Percentiles rank a stretch among this genome's conserved stretches.
phyloP scores from a whole-genome alignment of 202 grass and related monocot species.

The Panicum hallii region DNA sequence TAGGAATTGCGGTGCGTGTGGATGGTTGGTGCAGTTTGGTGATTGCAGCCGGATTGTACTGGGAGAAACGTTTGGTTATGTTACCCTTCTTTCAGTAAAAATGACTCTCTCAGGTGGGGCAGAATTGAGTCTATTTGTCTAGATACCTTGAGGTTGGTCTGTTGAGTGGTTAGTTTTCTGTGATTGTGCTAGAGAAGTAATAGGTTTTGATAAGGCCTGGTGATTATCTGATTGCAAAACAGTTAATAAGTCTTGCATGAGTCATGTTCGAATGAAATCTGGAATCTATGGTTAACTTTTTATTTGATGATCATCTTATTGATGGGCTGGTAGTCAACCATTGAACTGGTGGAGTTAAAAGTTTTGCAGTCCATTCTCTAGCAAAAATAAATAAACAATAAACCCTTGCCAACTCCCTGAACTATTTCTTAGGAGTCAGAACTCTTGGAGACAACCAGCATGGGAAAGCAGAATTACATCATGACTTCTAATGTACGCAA shows the following conservation, averaged over 20 bases:
- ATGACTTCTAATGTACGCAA: background rate
- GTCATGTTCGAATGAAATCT: background rate
- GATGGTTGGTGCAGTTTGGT: constrained; percentile 9
- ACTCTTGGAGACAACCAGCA: background rate
- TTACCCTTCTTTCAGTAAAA: background rate
- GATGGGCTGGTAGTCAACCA: background rate
- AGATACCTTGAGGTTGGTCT: background rate
- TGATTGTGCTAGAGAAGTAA: constrained; percentile 1
- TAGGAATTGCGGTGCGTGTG: background rate
- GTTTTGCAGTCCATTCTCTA: background rate
- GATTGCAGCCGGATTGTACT: background rate
- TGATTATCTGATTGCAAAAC: constrained; percentile 6
- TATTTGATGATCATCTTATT: background rate
- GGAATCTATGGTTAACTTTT: background rate
- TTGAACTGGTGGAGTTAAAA: background rate
- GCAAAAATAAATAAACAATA: too few species aligned
- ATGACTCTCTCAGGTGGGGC: background rate
- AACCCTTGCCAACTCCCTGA: background rate
- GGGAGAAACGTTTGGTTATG: background rate
- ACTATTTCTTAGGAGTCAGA: background rate
- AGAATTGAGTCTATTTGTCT: background rate
- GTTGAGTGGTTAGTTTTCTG: background rate
- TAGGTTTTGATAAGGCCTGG: background rate
- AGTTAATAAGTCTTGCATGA: constrained; percentile 4
- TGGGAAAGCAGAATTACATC: constrained; percentile 19